Evolutionary conservation across 2,329 filamentous ascomycete species (phyloP), one percentile per base, ranked within the genome.

Genomic region (Scopulariopsis brevicaulis): DNA sequence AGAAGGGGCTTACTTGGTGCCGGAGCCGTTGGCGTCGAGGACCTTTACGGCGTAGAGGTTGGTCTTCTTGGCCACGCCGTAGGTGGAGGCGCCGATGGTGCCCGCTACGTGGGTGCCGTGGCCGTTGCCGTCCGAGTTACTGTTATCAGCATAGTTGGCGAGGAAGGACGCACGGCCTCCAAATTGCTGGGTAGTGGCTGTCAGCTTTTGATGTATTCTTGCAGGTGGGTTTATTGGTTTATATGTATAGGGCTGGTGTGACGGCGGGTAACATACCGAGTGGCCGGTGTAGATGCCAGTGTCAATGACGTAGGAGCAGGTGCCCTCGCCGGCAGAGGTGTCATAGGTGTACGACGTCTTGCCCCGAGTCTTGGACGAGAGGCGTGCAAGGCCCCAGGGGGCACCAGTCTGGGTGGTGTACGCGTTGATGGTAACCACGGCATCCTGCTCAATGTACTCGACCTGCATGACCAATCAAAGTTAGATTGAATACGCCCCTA

Each of bases 231-330:
- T 46, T 46, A 46, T n/a, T 46, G 40, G 3, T 2, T 18, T 18
- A 46, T 46, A n/a, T 46, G 40, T 18, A 14, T 46, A 46, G 40
- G 40, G 40, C 40, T n/a, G 40, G 40, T 46, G 40, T 7, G 40
- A 46, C 15, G 6, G 40, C 8, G 40, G 18, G 53, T 71, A 71
- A 54, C 77, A 77, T 53, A 77, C 70, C 57, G 65, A 40, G 63
- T 84, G 80, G 6, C 65, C 58, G 22, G 68, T 71, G 51, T 72
- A 70, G 56, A 83, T 76, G 40, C 81, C 80, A 0, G 77, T 81
- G 65, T 84, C 81, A 58, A 83, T 68, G 56, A 84, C 40, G 40
- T 46, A 46, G 40, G 40, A 2, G 18, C 65, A 73, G 10, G 69
- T 68, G 25, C 67, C 70, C 52, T 64, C 62, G 50, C 71, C 73